A percentile compares a stretch with the other conserved stretches of the same genome.
These are phyloP conservation scores for Dactylorhiza incarnata DNA, from an alignment of 106 monocot species.

Conservation along the genomic window DNA sequence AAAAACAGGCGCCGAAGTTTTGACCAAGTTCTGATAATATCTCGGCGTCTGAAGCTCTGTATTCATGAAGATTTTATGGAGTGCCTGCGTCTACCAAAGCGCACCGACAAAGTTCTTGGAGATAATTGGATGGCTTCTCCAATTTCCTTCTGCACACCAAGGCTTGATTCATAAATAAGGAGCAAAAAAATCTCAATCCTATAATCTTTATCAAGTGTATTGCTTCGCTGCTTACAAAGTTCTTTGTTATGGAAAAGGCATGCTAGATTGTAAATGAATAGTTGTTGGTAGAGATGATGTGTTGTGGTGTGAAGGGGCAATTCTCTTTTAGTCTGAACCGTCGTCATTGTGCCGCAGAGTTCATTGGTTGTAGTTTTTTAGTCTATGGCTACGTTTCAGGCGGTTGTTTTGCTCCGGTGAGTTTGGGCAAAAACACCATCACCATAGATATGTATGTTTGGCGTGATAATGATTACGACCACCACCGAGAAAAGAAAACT, in stretches of 20 bases:
- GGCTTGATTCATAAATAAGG: neutral
- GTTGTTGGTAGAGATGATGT: neutral
- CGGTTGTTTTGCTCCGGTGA: no score
- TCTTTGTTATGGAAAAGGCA: neutral
- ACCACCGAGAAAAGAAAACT: no score
- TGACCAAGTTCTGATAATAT: conserved; percentile 42
- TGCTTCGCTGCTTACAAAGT: neutral
- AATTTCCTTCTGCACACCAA: neutral
- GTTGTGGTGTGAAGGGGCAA: no score
- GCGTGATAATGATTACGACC: no score
- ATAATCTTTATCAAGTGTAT: neutral
- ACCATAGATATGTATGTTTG: no score
- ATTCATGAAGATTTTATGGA: neutral
- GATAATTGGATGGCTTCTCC: neutral
- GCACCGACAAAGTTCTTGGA: neutral
- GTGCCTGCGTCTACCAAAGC: neutral
- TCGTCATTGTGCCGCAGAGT: no score
- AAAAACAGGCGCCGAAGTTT: conserved; percentile 54
- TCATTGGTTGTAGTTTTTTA: no score
- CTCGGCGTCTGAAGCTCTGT: neutral
- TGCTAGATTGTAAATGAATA: neutral
- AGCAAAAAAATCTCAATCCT: neutral
- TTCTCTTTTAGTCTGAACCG: no score
- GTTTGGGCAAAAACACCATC: no score
- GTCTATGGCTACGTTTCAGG: no score